Evolutionary conservation across 352 stramenopile species (phyloP).

Genomic region (Pythium coloratum): DNA sequence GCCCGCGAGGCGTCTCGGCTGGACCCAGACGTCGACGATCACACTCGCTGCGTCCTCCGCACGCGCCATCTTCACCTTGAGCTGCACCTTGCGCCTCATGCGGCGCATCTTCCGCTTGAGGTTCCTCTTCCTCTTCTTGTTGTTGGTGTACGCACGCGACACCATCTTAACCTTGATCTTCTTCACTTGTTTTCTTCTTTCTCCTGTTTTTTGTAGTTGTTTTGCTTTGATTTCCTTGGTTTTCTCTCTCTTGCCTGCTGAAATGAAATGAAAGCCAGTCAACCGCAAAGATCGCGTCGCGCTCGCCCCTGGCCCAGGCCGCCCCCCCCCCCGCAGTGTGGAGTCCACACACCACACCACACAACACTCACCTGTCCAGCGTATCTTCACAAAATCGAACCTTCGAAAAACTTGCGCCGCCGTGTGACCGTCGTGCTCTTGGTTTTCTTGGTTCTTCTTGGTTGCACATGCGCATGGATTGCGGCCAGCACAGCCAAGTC

Average conservation of each 20-base stretch:
- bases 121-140: slow-evolving; percentile 15
- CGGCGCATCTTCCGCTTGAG: background rate
- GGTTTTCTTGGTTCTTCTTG: background rate
- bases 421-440: background rate
- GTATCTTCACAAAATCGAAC: slow-evolving; percentile 7
- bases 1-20: background rate
- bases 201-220: slow-evolving; percentile 15
- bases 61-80: background rate
- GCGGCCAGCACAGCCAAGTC: background rate
- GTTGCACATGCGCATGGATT: background rate
- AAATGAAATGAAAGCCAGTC: slow-evolving; percentile 5
- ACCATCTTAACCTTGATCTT: slow-evolving; percentile 20
- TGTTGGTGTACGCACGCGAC: slow-evolving; percentile 8
- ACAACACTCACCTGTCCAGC: background rate
- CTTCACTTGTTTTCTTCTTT: slow-evolving; percentile 14
- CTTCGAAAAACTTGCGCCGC: background rate
- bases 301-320: slow-evolving; percentile 1
- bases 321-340: too few species aligned
- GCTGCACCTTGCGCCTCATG: background rate
- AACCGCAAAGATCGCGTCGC: slow-evolving; percentile 12
- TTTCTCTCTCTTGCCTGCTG: background rate
- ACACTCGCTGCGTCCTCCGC: background rate
- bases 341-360: background rate
- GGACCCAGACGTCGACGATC: background rate
- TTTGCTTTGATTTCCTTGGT: background rate